Percentiles rank a stretch among this genome's conserved stretches.
Evolutionary conservation across 495 filamentous ascomycete genomes (phyloP).

Genomic region (Penicillium riverlandense): DNA sequence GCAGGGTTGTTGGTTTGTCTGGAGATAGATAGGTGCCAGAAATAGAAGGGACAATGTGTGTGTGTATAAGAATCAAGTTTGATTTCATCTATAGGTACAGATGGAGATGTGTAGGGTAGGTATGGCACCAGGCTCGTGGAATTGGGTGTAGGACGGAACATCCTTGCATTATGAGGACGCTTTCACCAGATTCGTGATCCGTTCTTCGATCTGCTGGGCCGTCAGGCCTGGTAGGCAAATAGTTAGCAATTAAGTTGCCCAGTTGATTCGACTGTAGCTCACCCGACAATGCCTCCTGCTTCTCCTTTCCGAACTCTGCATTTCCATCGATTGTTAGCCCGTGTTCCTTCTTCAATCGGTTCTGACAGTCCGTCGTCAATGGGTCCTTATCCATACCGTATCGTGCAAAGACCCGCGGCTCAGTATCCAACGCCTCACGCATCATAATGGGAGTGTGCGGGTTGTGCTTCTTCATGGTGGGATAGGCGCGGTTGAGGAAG

Average conservation of each 20-base stretch:
- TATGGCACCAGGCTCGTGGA: too few relatives aligned
- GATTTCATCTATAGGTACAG: slow-evolving; percentile 42
- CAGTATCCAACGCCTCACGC: slow-evolving; percentile 74
- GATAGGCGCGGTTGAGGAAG: slow-evolving; percentile 88
- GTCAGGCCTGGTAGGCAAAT: slow-evolving; percentile 55
- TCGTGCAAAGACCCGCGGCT: slow-evolving; percentile 84
- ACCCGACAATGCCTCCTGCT: slow-evolving; percentile 76
- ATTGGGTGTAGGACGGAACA: slow-evolving; percentile 6
- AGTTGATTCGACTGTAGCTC: slow-evolving; percentile 5
- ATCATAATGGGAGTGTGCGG: slow-evolving; percentile 90
- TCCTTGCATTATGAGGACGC: slow-evolving; percentile 27
- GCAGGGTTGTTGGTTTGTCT: not conserved
- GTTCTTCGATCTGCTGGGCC: slow-evolving; percentile 88
- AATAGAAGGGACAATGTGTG: too few relatives aligned
- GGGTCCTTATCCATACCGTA: slow-evolving; percentile 57
- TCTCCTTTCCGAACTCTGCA: slow-evolving; percentile 82
- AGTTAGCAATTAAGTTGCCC: slow-evolving; percentile 8
- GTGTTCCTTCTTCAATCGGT: too few relatives aligned
- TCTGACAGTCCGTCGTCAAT: too few relatives aligned
- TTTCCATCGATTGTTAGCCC: not conserved
- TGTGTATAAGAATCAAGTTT: slow-evolving; percentile 3
- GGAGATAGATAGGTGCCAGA: not conserved
- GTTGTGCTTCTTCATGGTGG: slow-evolving; percentile 99
- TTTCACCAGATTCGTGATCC: slow-evolving; percentile 77
- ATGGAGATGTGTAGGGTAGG: slow-evolving; percentile 3